These are phyloP conservation scores for Fraxinus platypoda DNA, from an alignment of 305 asterid species.

Conservation along the genomic window DNA sequence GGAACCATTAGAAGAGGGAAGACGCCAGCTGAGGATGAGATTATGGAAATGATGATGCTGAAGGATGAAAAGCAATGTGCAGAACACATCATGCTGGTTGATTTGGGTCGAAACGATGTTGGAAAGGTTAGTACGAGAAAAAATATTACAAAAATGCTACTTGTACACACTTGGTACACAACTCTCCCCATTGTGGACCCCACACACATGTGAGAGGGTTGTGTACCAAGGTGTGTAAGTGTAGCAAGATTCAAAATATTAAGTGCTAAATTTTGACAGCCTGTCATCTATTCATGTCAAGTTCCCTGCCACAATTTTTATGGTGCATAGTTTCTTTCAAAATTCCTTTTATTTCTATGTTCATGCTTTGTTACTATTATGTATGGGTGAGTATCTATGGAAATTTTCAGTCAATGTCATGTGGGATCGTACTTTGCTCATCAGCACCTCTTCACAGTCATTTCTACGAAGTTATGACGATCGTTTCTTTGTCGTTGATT, in stretches of 20 bases:
- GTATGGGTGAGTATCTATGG: not conserved
- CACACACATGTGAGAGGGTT: too few relatives aligned
- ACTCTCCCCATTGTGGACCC: too few relatives aligned
- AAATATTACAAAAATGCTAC: too few relatives aligned
- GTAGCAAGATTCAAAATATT: too few relatives aligned
- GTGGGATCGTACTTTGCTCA: not conserved
- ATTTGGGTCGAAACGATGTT: constrained; percentile 85
- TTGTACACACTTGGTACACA: too few relatives aligned
- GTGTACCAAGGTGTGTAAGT: too few relatives aligned
- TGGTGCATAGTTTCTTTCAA: not conserved
- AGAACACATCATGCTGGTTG: constrained; percentile 84
- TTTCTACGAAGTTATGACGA: not conserved
- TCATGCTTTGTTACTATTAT: not conserved
- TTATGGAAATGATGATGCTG: constrained; percentile 56
- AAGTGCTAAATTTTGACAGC: not conserved
- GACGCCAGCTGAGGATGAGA: constrained; percentile 59
- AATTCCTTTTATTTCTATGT: not conserved
- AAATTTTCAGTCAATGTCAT: not conserved
- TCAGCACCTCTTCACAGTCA: not conserved
- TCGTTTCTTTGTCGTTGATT: not conserved
- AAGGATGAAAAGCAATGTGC: constrained; percentile 75
- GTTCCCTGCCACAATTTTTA: not conserved
- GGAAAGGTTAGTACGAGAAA: too few relatives aligned
- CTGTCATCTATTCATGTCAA: not conserved
- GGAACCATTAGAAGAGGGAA: constrained; percentile 81